phyloP scores from a whole-genome alignment of 345 rosid genomes.

The Dipteronia sinensis region DNA sequence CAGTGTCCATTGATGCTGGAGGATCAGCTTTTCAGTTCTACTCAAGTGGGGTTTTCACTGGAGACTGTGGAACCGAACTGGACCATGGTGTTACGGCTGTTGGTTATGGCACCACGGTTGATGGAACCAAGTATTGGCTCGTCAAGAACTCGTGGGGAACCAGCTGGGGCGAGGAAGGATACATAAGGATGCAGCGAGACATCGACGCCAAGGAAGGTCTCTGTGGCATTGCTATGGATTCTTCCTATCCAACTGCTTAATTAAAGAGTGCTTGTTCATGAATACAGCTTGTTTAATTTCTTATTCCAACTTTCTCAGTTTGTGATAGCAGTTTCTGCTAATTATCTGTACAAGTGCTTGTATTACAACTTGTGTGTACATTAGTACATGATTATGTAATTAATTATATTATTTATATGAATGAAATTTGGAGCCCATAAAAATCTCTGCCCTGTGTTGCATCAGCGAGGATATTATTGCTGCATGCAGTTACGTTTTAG shows the following conservation, averaged over 20 bases:
- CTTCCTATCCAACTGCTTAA: conserved; percentile 32
- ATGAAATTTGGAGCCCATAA: background rate
- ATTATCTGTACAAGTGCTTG: background rate
- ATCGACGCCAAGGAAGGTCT: conserved; percentile 26
- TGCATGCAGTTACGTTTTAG: too few relatives aligned
- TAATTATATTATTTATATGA: too few relatives aligned
- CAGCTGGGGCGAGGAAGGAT: conserved; percentile 34
- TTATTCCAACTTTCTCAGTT: background rate
- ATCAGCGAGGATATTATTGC: too few relatives aligned
- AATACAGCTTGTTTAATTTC: background rate
- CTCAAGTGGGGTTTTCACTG: conserved; percentile 31
- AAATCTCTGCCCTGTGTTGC: too few relatives aligned
- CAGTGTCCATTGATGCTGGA: conserved; percentile 37
- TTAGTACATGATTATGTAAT: background rate
- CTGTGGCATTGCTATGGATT: conserved; percentile 38
- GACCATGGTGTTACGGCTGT: conserved; percentile 38
- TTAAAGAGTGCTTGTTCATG: background rate
- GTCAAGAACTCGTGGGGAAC: conserved; percentile 47
- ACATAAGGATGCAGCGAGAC: conserved; percentile 37
- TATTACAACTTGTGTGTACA: background rate
- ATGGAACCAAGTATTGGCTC: conserved; percentile 40
- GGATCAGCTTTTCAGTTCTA: conserved; percentile 35
- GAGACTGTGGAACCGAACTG: conserved; percentile 29
- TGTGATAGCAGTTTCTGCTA: background rate
- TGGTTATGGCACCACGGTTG: conserved; percentile 33